phyloP scores from a whole-genome alignment of 2,329 filamentous ascomycete genomes.

The Chaetomiaceae sp. region DNA sequence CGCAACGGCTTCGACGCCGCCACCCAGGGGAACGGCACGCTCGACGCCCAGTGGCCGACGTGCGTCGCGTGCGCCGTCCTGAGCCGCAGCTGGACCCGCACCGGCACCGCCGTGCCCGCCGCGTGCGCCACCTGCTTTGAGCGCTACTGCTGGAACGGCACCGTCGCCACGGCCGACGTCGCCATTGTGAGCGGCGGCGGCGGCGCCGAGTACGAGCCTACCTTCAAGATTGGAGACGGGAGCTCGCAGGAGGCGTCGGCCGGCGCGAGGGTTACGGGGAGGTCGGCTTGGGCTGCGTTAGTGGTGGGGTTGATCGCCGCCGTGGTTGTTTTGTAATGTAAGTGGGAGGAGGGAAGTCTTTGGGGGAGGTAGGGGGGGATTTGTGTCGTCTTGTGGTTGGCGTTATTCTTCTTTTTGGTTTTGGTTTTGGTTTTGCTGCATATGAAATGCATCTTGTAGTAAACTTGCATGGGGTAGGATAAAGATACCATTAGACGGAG shows the following conservation, averaged over 20 bases:
- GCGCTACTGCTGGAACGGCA: constrained; percentile 93
- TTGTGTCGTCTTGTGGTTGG: neutral
- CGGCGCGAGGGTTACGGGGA: neutral
- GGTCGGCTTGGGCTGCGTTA: constrained; percentile 7
- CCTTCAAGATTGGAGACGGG: constrained; percentile 29
- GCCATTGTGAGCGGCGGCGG: constrained; percentile 16
- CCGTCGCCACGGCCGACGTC: constrained; percentile 30
- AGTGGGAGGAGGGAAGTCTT: too few species aligned
- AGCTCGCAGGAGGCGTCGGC: constrained; percentile 13
- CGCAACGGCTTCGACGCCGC: constrained; percentile 79
- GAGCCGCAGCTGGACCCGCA: constrained; percentile 68
- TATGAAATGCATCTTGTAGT: too few species aligned
- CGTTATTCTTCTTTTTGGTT: neutral
- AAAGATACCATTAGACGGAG: too few species aligned
- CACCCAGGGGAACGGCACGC: constrained; percentile 76
- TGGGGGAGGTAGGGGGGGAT: too few species aligned
- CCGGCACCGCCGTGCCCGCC: constrained; percentile 62
- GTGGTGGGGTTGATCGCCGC: constrained; percentile 10
- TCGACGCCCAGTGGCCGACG: constrained; percentile 69
- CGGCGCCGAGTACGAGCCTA: constrained; percentile 30
- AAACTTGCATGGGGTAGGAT: too few species aligned
- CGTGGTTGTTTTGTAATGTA: constrained; percentile 8
- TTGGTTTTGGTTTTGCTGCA: neutral
- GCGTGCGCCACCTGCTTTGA: constrained; percentile 73
- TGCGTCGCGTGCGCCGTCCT: constrained; percentile 89